Base-by-base conservation (phyloP, 306 rosid genomes). In the Quercus parvula region DNA sequence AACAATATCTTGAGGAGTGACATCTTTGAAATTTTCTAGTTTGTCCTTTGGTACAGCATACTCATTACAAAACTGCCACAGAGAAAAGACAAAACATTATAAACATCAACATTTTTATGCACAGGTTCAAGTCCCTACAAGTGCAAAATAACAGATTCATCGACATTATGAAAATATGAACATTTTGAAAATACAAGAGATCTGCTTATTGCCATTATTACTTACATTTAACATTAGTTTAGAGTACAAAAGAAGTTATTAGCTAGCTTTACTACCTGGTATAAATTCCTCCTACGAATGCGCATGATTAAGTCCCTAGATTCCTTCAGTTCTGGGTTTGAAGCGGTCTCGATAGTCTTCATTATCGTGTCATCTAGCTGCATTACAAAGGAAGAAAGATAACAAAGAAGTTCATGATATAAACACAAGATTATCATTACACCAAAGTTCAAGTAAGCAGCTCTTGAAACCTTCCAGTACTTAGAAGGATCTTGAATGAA, bases 11-110 rank as follows among this genome's bases (percentile, higher is more conserved):
- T 90, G 92, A 15, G 97, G 91, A 52, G 98, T 95, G 81, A 92
- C 94, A 27, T 89, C 88, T 87, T 89, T 92, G 81, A 91, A 92
- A 76, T 91, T 77, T 51, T 91, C 94, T 75, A 92, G 73, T 85
- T 85, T 87, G 78, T 91, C 90, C 88, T 87, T 95, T 19, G 98
- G 99, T 68, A 95, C 96, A n/a, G 98, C 87, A 90, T 95, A 95
- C 79, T 92, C 97, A 33, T 92, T 95, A 81, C 98, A 92, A 66
- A 92, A 95, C 99, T 95, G 90, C 81, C 72, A 35, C 17, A 35
- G 27, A 59, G 67, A 35, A 67, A 6, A 35, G 4, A 49, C 15
- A 67, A 2, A 64, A 31, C 22, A 64, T 8, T 15, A 35, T 33
- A 9, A 33, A 35, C 52, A 33, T 33, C 14, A 33, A 33, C 12